Base-by-base conservation (phyloP, 768 basidiomycete species). In the Paxillus ammoniavirescens region DNA sequence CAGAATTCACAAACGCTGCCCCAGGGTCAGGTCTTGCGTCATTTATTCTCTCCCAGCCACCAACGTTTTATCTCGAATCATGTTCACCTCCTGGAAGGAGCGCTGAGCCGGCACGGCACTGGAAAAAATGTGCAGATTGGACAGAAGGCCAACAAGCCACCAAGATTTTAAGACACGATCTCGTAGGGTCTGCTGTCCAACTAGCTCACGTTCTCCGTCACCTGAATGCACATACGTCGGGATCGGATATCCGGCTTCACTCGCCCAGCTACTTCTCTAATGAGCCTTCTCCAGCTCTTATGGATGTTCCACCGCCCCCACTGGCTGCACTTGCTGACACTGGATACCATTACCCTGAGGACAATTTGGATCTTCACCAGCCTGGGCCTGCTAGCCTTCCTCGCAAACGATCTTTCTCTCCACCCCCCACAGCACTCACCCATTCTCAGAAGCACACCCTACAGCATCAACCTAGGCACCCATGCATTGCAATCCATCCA, bases 101-200 rank as follows among this genome's bases (percentile, higher is more conserved):
- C n/a, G 53, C 69, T 5, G 55, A 69, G 18, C 47, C 64, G 0
- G 38, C 50, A 6, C 77, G 77, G 26, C 60, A 74, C 12, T 91
- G 89, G 89, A 82, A 81, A 58, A 70, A 74, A 28, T 86, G 84
- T 62, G 70, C 75, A 8, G 89, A 91, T 64, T 91, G 89, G 89
- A 91, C 89, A 0, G 86, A 90, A 65, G 82, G 77, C 47, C 77
- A 76, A 43, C 87, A 90, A 63, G 89, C 87, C 3, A 80, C 82
- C 8, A 76, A 75, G 8, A 75, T 86, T 14, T 66, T 89, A 52
- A 79, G 78, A 42, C 89, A 91, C 61, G 76, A 82, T 45, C 73
- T 91, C 41, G 73, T 82, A 38, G 89, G 88, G 28, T 79, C 84
- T 26, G 78, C 82, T 2, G 74, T 76, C 26, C 84, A 87, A 54